Base-by-base conservation (phyloP, 257 asterid species). In the Osmanthus fragrans region DNA sequence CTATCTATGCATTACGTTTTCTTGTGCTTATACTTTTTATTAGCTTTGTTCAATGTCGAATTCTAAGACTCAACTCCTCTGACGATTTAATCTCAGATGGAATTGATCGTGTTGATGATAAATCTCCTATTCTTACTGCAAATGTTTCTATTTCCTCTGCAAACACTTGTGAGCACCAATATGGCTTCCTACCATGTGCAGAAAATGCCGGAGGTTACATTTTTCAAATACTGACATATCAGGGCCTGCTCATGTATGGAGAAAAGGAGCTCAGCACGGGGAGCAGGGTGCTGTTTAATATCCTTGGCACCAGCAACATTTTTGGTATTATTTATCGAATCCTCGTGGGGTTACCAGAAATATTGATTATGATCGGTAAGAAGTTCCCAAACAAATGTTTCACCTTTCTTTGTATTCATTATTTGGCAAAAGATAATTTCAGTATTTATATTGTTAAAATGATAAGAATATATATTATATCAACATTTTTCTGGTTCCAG, bases 111-210 rank as follows among this genome's bases (percentile, higher is more conserved):
- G 72, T 27, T 9, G 60, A 7, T 0, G 16, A 23, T 71, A 7
- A 10, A 27, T 40, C 75, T 45, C 34, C 25, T 1, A 1, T 23
- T 3, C 18, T 71, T 23, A 6, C n/a, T 5, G 18, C 64, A 21
- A 71, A 32, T 42, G 63, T 30, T 51, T 40, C 33, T 33, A 5
- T 25, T 32, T 34, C 74, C 74, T 71, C 32, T 5, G 2, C 13
- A 16, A 11, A 39, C 19, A 76, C 80, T 3, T 91, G 96, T 70
- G 79, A 78, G 10, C 94, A 89, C 80, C 76, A 79, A 64, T 89
- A 91, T 30, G 94, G 94, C 2, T 86, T 91, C 76, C 83, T 91
- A 51, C 94, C 96, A 0, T 91, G 96, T 33, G 88, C 91, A 5
- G 93, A 89, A 27, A 89, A 84, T 27, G 80, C 75, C 0, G 82